A percentile compares a stretch with the other conserved stretches of the same genome.
These are phyloP conservation scores for Aspergillus panamensis DNA, from an alignment of 495 filamentous ascomycete genomes.

Conservation along the genomic window DNA sequence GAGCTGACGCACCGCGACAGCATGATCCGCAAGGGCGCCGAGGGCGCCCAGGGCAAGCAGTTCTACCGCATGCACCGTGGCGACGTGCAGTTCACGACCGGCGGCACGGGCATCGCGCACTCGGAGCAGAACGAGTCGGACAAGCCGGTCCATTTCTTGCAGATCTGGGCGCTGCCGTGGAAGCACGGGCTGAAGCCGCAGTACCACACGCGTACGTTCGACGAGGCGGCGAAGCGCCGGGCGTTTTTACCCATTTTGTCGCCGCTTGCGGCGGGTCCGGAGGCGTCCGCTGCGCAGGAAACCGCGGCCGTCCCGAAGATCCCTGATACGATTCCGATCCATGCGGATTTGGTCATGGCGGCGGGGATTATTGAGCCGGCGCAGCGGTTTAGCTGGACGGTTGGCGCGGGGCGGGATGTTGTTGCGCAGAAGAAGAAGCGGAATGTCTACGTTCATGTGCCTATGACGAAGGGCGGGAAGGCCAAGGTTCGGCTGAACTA, in stretches of 20 bases:
- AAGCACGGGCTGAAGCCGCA: conserved; percentile 60
- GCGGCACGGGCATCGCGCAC: conserved; percentile 73
- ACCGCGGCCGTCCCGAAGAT: conserved; percentile 54
- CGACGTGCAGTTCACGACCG: conserved; percentile 81
- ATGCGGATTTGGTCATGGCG: conserved; percentile 76
- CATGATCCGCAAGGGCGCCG: conserved; percentile 60
- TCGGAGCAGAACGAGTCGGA: conserved; percentile 66
- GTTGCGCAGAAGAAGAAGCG: conserved; percentile 46
- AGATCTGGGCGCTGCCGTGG: conserved; percentile 79
- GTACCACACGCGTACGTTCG: conserved; percentile 67
- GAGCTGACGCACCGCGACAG: conserved; percentile 79
- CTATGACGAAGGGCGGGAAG: conserved; percentile 69
- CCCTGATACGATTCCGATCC: conserved; percentile 66
- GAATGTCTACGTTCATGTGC: conserved; percentile 73
- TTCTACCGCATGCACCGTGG: conserved; percentile 72
- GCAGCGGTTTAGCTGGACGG: conserved; percentile 56
- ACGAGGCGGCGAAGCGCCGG: conserved; percentile 63
- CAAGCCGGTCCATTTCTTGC: conserved; percentile 71
- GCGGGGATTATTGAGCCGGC: conserved; percentile 59
- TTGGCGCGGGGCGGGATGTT: conserved; percentile 48
- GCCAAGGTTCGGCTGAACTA: conserved; percentile 61
- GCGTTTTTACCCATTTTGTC: conserved; percentile 68
- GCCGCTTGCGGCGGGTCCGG: conserved; percentile 59
- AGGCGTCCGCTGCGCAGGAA: conserved; percentile 56
- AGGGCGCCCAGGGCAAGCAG: conserved; percentile 46